Evolutionary conservation across 192 early-diverging fungal species (phyloP).

Genomic region (Rhizoclosmatium globosum): DNA sequence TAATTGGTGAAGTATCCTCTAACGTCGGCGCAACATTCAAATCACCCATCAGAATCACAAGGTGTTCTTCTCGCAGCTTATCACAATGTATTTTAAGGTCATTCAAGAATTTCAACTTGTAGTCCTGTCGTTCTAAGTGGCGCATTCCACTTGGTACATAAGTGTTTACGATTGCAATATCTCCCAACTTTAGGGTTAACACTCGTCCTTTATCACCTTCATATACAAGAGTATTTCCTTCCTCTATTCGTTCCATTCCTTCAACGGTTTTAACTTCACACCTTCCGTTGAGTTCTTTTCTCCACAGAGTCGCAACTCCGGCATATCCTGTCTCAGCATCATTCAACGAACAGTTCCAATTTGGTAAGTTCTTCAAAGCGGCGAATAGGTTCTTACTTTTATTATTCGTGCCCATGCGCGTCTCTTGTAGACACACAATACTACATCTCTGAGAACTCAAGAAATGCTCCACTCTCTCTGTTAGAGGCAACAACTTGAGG

Average conservation of each 20-base stretch:
- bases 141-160: slow-evolving; percentile 7
- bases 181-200: neutral
- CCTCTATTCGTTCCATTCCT: neutral
- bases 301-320: neutral
- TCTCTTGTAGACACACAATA: slow-evolving; percentile 15
- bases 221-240: too few species aligned
- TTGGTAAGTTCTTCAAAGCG: neutral
- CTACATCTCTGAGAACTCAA: neutral
- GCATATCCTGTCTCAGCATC: neutral
- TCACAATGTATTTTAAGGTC: neutral
- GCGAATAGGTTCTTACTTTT: neutral
- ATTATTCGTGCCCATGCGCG: neutral
- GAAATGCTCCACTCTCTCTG: neutral
- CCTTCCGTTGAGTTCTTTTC: neutral
- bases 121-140: neutral
- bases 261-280: too few species aligned
- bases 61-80: neutral
- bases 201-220: neutral
- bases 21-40: slow-evolving; percentile 6
- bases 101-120: neutral
- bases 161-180: neutral
- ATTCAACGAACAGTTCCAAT: neutral
- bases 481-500: too few species aligned
- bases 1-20: neutral
- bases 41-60: slow-evolving; percentile 1